These are phyloP conservation scores for Cyberlindnera samutprakarnensis DNA, from an alignment of 805 yeast species.

Conservation along the genomic window DNA sequence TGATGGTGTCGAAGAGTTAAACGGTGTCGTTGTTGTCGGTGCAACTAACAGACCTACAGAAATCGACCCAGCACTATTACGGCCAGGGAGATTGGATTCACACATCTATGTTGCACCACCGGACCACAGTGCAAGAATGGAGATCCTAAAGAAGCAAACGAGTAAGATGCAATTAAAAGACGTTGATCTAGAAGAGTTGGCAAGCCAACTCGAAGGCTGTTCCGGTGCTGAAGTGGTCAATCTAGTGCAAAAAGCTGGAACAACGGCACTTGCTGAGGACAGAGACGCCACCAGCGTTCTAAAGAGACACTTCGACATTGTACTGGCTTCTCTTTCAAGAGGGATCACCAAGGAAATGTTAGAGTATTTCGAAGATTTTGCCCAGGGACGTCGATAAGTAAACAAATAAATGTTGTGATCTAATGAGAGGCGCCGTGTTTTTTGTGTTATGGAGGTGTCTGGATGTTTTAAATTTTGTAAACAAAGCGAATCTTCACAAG, in stretches of 20 bases:
- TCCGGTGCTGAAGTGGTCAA: slow-evolving; percentile 96
- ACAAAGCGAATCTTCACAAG: no score
- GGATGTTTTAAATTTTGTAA: no score
- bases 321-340: slow-evolving; percentile 56
- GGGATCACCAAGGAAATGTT: slow-evolving; percentile 87
- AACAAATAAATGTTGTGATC: neutral
- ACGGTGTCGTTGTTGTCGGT: slow-evolving; percentile 89
- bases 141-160: slow-evolving; percentile 68
- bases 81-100: slow-evolving; percentile 95
- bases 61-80: slow-evolving; percentile 83
- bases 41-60: slow-evolving; percentile 95
- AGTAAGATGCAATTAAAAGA: slow-evolving; percentile 50
- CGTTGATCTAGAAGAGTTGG: slow-evolving; percentile 45
- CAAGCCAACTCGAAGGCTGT: slow-evolving; percentile 73
- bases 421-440: no score
- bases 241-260: slow-evolving; percentile 91
- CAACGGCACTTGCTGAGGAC: slow-evolving; percentile 86
- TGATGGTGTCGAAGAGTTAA: slow-evolving; percentile 94
- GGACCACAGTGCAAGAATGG: slow-evolving; percentile 68
- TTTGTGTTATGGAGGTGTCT: neutral
- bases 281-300: slow-evolving; percentile 43
- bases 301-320: slow-evolving; percentile 65
- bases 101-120: slow-evolving; percentile 94
- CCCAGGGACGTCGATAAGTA: slow-evolving; percentile 28
- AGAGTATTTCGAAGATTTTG: slow-evolving; percentile 53